Evolutionary conservation across 2,329 filamentous ascomycete species (phyloP).

Genomic region (Aspergillus sp.): DNA sequence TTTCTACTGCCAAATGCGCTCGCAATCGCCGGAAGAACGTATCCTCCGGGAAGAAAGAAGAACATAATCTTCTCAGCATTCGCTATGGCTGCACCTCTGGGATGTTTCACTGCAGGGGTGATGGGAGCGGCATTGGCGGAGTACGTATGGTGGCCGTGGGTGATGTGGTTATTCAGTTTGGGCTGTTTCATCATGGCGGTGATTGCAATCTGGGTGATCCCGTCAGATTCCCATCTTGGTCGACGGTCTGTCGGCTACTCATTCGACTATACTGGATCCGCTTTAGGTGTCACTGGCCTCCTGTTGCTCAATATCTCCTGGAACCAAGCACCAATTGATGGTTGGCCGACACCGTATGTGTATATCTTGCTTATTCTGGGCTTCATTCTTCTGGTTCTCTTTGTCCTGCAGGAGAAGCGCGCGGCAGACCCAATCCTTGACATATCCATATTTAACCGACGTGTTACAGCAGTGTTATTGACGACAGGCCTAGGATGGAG

Average conservation of each 20-base stretch:
- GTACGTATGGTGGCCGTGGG: conserved; percentile 55
- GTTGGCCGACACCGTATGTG: conserved; percentile 61
- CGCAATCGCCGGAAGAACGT: conserved; percentile 64
- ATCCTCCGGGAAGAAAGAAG: conserved; percentile 60
- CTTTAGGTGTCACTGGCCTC: conserved; percentile 57
- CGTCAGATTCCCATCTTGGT: conserved; percentile 10
- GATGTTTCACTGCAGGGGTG: conserved; percentile 45
- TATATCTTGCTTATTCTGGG: conserved; percentile 62
- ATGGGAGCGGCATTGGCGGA: conserved; percentile 46
- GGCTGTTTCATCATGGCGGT: conserved; percentile 44
- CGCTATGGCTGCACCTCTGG: conserved; percentile 53
- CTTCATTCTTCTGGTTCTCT: conserved; percentile 56
- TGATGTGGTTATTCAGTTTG: conserved; percentile 53
- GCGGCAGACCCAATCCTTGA: conserved; percentile 61
- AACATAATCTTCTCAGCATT: conserved; percentile 62
- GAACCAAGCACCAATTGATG: conserved; percentile 65
- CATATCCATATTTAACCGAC: conserved; percentile 52
- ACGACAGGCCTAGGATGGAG: conserved; percentile 61
- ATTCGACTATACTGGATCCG: conserved; percentile 46
- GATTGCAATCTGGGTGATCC: conserved; percentile 34
- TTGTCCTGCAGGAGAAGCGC: conserved; percentile 57
- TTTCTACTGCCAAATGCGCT: conserved; percentile 68
- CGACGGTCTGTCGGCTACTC: not conserved
- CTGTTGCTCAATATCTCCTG: conserved; percentile 69
- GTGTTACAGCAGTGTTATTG: conserved; percentile 60